phyloP scores from a whole-genome alignment of 805 yeast genomes.

The Kazachstania martiniae region DNA sequence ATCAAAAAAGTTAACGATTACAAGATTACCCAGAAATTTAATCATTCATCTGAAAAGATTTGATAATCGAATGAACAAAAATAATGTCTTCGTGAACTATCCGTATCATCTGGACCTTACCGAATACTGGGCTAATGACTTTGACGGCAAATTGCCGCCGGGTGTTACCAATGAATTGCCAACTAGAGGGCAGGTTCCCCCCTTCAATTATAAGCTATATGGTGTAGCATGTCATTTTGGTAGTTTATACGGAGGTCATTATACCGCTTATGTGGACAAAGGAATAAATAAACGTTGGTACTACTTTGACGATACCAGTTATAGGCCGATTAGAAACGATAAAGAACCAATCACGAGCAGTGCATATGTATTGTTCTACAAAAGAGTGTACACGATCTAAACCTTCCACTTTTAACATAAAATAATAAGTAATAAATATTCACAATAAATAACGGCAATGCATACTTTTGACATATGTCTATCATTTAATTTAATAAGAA shows the following conservation, averaged over 20 bases:
- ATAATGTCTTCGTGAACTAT: slow-evolving; percentile 56
- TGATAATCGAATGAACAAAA: slow-evolving; percentile 36
- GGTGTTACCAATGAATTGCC: slow-evolving; percentile 34
- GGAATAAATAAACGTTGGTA: slow-evolving; percentile 58
- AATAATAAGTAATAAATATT: no score
- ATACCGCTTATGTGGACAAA: slow-evolving; percentile 70
- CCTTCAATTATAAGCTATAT: slow-evolving; percentile 64
- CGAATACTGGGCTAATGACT: slow-evolving; percentile 46
- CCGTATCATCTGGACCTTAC: slow-evolving; percentile 62
- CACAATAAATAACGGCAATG: no score
- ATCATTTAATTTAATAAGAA: no score
- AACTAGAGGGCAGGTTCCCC: slow-evolving; percentile 69
- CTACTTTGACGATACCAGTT: slow-evolving; percentile 69
- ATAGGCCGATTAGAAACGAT: slow-evolving; percentile 40
- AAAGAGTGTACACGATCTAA: slow-evolving; percentile 28
- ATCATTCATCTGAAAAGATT: slow-evolving; percentile 81
- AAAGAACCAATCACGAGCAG: slow-evolving; percentile 53
- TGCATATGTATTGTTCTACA: slow-evolving; percentile 78
- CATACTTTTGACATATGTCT: no score
- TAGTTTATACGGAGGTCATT: slow-evolving; percentile 76
- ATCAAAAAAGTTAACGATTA: slow-evolving; percentile 59
- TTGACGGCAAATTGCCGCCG: slow-evolving; percentile 23
- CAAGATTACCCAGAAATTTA: slow-evolving; percentile 68
- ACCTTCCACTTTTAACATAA: no score
- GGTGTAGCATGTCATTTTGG: slow-evolving; percentile 85